phyloP scores from a whole-genome alignment of 75 land plant genomes.

The Ceratopteris richardii region DNA sequence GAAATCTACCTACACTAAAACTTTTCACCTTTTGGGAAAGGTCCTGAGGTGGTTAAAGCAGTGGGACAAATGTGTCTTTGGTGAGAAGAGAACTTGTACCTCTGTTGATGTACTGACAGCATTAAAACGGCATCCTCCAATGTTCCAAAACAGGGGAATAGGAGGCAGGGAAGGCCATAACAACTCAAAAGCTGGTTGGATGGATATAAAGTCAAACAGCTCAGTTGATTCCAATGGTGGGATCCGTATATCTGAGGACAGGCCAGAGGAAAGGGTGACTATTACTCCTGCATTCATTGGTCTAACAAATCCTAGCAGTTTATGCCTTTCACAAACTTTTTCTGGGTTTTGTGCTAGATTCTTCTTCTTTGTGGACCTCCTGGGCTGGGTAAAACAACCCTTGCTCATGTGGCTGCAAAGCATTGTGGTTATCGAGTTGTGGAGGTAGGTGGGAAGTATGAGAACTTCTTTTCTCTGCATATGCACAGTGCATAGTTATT shows the following conservation, averaged over 20 bases:
- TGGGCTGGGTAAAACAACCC: constrained; percentile 99
- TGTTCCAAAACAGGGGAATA: constrained; percentile 21
- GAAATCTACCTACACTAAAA: background rate
- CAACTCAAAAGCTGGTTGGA: too few species aligned
- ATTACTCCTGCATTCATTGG: background rate
- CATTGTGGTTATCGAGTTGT: constrained; percentile 98
- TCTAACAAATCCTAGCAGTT: background rate
- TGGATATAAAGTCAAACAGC: too few species aligned
- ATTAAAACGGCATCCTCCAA: constrained; percentile 52
- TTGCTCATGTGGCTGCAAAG: constrained; percentile 96
- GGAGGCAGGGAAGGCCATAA: constrained; percentile 7
- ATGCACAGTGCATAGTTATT: too few species aligned
- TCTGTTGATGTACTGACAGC: constrained; percentile 70
- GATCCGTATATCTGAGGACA: constrained; percentile 6
- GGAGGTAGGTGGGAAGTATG: constrained; percentile 46
- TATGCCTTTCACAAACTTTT: background rate
- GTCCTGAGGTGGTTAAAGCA: constrained; percentile 95
- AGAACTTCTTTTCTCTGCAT: too few species aligned
- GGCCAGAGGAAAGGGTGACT: constrained; percentile 78
- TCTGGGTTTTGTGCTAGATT: constrained; percentile 31
- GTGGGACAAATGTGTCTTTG: constrained; percentile 94
- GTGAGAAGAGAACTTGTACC: constrained; percentile 65
- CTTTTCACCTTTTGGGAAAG: constrained; percentile 25
- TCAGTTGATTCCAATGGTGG: too few species aligned
- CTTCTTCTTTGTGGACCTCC: constrained; percentile 97